phyloP scores from a whole-genome alignment of 345 rosid species.

The Eucalyptus brandiana region DNA sequence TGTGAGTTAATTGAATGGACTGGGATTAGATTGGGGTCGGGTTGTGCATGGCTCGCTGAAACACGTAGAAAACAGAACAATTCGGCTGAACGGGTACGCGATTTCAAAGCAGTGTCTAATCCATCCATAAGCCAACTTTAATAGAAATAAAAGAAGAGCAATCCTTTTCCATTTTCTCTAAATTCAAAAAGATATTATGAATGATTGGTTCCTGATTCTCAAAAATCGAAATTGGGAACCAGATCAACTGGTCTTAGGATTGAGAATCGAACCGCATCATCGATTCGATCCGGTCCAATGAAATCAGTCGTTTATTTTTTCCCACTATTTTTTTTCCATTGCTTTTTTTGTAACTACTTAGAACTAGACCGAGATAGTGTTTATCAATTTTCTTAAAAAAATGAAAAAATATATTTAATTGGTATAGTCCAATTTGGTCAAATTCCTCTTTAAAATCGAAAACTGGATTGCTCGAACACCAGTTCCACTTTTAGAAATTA shows the following conservation, averaged over 20 bases:
- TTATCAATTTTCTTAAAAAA: too few relatives aligned
- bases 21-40: neutral
- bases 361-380: rapidly evolving
- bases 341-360: rapidly evolving
- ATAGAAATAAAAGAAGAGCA: neutral
- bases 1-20: neutral
- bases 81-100: neutral
- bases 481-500: rapidly evolving
- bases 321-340: too few relatives aligned
- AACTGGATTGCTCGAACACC: rapidly evolving
- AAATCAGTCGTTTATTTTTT: rapidly evolving
- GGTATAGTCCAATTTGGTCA: rapidly evolving
- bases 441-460: rapidly evolving
- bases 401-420: rapidly evolving
- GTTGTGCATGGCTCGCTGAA: neutral
- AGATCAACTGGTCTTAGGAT: rapidly evolving
- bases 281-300: rapidly evolving
- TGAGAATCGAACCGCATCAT: rapidly evolving
- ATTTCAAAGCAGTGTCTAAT: neutral
- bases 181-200: neutral
- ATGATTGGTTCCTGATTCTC: rapidly evolving
- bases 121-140: neutral
- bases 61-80: too few relatives aligned
- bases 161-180: neutral
- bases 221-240: too few relatives aligned